phyloP scores from a whole-genome alignment of 192 early-diverging fungal genomes.

The Coemansia sp. region DNA sequence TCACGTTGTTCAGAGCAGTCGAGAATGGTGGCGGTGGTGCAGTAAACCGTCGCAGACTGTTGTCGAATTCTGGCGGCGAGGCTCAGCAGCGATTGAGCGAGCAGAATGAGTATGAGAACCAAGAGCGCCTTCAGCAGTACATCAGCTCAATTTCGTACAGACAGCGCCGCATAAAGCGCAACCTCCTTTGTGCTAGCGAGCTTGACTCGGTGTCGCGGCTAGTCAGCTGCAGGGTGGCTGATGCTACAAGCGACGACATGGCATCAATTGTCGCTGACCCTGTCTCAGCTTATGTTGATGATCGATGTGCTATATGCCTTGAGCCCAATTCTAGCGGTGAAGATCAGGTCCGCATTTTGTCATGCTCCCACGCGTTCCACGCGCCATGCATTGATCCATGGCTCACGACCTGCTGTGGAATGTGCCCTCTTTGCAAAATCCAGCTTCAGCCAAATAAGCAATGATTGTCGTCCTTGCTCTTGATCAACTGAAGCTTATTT shows the following conservation, averaged over 20 bases:
- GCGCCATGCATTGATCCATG: conserved; percentile 45
- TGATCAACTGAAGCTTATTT: neutral
- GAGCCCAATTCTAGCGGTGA: conserved; percentile 4
- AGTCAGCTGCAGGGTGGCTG: neutral
- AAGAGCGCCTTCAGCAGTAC: neutral
- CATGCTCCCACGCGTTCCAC: conserved; percentile 45
- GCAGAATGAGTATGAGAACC: neutral
- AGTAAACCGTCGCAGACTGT: neutral
- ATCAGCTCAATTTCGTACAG: conserved; percentile 6
- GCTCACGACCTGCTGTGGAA: conserved; percentile 32
- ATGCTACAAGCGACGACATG: neutral
- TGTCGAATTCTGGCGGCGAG: neutral
- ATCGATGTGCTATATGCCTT: conserved; percentile 34
- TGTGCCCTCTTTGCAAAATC: conserved; percentile 43
- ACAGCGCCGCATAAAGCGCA: conserved; percentile 1
- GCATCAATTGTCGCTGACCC: too few relatives aligned
- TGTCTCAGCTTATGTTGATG: neutral
- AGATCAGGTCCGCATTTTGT: conserved; percentile 19
- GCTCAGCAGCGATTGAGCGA: neutral
- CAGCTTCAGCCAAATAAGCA: conserved; percentile 5
- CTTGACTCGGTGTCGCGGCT: conserved; percentile 21
- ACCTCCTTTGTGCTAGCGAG: neutral
- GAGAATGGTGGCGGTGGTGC: neutral
- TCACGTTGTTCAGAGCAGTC: neutral
- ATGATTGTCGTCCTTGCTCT: neutral